Evolutionary conservation across 2,329 filamentous ascomycete genomes (phyloP), one percentile per base, ranked within the genome.

Genomic region (Fusarium ramigenum): DNA sequence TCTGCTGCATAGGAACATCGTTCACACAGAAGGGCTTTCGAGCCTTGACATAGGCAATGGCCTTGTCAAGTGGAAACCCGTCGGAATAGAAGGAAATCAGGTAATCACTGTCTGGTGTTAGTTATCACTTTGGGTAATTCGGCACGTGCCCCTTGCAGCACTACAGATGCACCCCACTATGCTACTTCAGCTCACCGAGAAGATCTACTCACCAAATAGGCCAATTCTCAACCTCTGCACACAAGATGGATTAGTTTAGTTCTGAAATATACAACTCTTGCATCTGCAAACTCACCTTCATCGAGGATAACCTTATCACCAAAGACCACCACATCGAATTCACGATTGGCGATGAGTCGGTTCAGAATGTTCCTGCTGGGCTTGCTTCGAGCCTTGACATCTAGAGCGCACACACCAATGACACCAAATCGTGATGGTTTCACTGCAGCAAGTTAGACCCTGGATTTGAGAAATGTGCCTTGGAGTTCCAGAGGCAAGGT

Each of bases 251-350:
- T 69, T 70, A 77, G 69, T 42, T 44, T 14, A 49, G 32, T 53
- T 64, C 54, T 70, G 18, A 9, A 57, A 69, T 57, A 58, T 44
- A 43, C 30, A 60, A 60, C 52, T 44, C 37, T n/a, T 40, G 18
- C 39, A 34, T 44, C 23, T 58, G 63, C 53, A 37, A 18, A 80
- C 86, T 76, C 76, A 90, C 89, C 89, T 88, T 99, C 96, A 79
- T 99, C 96, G 40, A 99, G 87, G 75, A 99, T 99, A 47, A 98
- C 96, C 84, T 99, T 99, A 85, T 99, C 96, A 53, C 96, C 97
- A 84, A 99, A 99, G 18, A 99, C 96, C 70, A 97, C 92, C 30
- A 98, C 95, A 78, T 99, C 96, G 79, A 99, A 98, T 77, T 98
- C 96, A 56, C 92, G 90, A 74, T 97, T 95, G 39, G 93, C 91